A percentile compares a stretch with the other conserved stretches of the same genome.
Evolutionary conservation across 169 alveolate species (phyloP).

Genomic region (Eimeria sp.): DNA sequence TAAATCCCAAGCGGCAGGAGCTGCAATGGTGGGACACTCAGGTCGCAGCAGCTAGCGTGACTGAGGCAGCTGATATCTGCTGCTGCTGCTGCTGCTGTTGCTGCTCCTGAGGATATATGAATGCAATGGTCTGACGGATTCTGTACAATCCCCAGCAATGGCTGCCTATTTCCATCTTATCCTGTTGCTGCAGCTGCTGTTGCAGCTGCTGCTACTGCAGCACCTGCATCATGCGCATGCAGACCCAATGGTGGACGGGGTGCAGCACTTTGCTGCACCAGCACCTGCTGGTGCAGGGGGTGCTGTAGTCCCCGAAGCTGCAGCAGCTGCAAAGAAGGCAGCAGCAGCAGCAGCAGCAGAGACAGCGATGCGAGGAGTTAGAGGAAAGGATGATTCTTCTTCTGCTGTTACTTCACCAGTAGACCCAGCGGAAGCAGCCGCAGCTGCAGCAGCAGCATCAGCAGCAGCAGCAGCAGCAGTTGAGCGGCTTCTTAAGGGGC

Average conservation of each 20-base stretch:
- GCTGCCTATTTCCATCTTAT: background rate
- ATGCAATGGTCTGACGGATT: background rate
- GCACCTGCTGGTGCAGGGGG: background rate
- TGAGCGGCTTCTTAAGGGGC: background rate
- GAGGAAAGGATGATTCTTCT: background rate
- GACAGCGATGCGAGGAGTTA: background rate
- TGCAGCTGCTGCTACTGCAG: slow-evolving; percentile 17
- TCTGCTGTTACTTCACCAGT: background rate
- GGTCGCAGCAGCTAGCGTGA: slow-evolving; percentile 11
- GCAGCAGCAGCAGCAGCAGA: slow-evolving; percentile 40
- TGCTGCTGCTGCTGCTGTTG: slow-evolving; percentile 39
- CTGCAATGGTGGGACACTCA: slow-evolving; percentile 37
- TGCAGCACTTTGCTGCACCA: slow-evolving; percentile 6
- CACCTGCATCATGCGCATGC: background rate
- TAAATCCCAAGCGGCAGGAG: background rate
- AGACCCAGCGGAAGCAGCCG: background rate
- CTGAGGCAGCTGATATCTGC: slow-evolving; percentile 24
- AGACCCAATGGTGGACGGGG: background rate
- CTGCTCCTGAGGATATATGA: background rate
- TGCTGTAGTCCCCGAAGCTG: background rate
- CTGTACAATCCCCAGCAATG: slow-evolving; percentile 17
- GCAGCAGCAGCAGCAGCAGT: background rate
- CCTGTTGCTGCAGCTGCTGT: slow-evolving; percentile 47
- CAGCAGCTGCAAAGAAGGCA: background rate
- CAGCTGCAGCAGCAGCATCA: background rate